phyloP scores from a whole-genome alignment of 2,329 filamentous ascomycete genomes.

The Ilyonectria robusta region DNA sequence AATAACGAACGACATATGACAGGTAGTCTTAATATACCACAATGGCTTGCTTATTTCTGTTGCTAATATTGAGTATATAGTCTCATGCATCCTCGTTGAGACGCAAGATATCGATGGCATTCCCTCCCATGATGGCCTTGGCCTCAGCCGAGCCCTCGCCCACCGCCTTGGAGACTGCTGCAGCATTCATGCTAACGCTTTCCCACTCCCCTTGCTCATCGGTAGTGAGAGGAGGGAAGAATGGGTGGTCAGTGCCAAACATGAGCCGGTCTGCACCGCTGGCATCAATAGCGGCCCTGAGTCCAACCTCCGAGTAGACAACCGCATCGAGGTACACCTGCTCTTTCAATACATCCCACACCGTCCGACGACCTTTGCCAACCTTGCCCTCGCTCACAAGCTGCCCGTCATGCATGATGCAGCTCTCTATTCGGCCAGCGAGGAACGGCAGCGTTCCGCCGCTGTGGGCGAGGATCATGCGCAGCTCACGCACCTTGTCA shows the following conservation, averaged over 20 bases:
- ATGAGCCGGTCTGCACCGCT: constrained; percentile 78
- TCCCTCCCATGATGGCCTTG: constrained; percentile 70
- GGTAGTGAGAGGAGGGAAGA: constrained; percentile 81
- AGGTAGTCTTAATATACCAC: constrained; percentile 41
- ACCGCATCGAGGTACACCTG: constrained; percentile 93
- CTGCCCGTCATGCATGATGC: constrained; percentile 85
- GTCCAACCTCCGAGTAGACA: constrained; percentile 81
- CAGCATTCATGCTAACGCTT: constrained; percentile 70
- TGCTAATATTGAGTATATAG: constrained; percentile 39
- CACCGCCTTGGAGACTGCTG: constrained; percentile 68
- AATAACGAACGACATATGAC: constrained; percentile 28
- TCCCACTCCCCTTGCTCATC: constrained; percentile 77
- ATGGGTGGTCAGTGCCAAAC: constrained; percentile 88
- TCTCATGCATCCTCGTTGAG: constrained; percentile 46
- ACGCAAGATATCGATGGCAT: constrained; percentile 68
- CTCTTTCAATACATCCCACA: constrained; percentile 72
- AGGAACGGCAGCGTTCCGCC: constrained; percentile 92
- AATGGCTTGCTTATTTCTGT: constrained; percentile 31
- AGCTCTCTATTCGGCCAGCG: constrained; percentile 90
- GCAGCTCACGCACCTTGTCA: constrained; percentile 78
- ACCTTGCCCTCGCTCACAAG: constrained; percentile 75
- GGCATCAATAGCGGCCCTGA: constrained; percentile 79
- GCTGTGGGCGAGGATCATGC: constrained; percentile 87
- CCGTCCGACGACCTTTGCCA: constrained; percentile 61
- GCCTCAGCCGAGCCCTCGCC: constrained; percentile 61